Conservation (phyloP, 2,329 filamentous ascomycete genomes). For the Acrodontium crateriforme region DNA sequence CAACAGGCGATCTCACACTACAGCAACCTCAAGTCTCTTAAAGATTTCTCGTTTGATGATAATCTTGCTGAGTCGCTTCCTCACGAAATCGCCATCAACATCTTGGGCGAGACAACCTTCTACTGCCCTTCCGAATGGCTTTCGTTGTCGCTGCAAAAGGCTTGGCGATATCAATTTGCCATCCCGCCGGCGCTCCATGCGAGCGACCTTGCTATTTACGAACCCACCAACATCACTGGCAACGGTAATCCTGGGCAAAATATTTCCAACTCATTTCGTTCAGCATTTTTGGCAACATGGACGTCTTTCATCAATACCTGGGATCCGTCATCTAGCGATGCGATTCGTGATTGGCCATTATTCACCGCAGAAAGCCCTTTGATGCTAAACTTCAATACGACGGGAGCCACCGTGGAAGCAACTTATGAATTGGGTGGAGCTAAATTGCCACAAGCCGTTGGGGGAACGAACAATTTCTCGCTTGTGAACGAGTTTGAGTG, state of each 20-base stretch:
- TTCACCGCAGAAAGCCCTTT: conserved; percentile 18
- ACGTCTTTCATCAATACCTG: no score
- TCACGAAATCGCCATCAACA: conserved; percentile 40
- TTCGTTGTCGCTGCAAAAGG: conserved; percentile 31
- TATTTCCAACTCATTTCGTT: conserved; percentile 29
- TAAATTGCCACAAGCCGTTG: conserved; percentile 17
- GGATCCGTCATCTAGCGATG: conserved; percentile 6
- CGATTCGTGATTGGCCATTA: conserved; percentile 16
- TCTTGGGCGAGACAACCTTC: conserved; percentile 42
- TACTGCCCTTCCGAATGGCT: conserved; percentile 45
- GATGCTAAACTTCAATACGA: conserved; percentile 37
- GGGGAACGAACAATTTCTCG: conserved; percentile 26
- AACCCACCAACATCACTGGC: no score
- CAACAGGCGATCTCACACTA: conserved; percentile 27
- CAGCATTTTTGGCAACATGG: conserved; percentile 17
- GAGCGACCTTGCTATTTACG: conserved; percentile 35
- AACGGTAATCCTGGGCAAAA: no score
- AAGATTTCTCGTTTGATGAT: conserved; percentile 19
- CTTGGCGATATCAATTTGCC: conserved; percentile 39
- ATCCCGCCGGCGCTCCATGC: conserved; percentile 29
- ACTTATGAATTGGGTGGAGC: conserved; percentile 6
- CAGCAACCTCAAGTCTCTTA: conserved; percentile 18
- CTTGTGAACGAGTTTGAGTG: no score
- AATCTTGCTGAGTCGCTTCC: conserved; percentile 37
- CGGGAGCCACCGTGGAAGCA: conserved; percentile 16